Conservation (phyloP, 352 stramenopile species). For the Globisporangium spiculum region DNA sequence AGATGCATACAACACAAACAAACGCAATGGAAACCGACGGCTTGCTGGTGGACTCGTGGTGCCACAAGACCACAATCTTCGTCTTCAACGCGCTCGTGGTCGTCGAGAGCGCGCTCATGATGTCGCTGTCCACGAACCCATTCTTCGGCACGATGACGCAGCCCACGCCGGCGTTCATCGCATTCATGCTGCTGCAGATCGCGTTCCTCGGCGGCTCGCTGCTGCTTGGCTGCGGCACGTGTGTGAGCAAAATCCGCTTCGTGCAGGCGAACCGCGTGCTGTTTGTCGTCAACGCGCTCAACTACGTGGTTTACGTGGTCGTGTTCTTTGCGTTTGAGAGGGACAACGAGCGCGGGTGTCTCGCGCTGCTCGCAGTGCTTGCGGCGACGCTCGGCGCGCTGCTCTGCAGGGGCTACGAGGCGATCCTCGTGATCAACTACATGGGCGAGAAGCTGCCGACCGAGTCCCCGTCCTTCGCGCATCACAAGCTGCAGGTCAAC, state of each 20-base stretch:
- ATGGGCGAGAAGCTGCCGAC: constrained; percentile 23
- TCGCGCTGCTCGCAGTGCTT: constrained; percentile 17
- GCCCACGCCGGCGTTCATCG: constrained; percentile 26
- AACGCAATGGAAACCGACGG: background rate
- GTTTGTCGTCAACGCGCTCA: constrained; percentile 24
- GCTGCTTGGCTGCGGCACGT: constrained; percentile 27
- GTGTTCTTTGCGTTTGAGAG: constrained; percentile 20
- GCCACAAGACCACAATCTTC: constrained; percentile 29
- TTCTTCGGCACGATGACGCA: constrained; percentile 32
- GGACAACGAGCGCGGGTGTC: constrained; percentile 1
- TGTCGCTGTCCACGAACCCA: constrained; percentile 28
- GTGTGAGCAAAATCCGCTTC: constrained; percentile 23
- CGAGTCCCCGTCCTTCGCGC: constrained; percentile 24
- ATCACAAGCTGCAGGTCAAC: constrained; percentile 4
- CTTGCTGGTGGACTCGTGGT: constrained; percentile 18
- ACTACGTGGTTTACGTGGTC: constrained; percentile 25
- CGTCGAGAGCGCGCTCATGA: constrained; percentile 29
- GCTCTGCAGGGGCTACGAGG: constrained; percentile 25
- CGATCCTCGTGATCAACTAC: constrained; percentile 19
- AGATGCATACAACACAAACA: background rate
- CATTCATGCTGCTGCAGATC: constrained; percentile 37
- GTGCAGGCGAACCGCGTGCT: constrained; percentile 24
- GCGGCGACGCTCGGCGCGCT: constrained; percentile 22
- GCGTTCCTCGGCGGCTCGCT: constrained; percentile 24
- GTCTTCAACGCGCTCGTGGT: constrained; percentile 30